phyloP scores from a whole-genome alignment of 768 basidiomycete genomes.

The Auricularia cornea region DNA sequence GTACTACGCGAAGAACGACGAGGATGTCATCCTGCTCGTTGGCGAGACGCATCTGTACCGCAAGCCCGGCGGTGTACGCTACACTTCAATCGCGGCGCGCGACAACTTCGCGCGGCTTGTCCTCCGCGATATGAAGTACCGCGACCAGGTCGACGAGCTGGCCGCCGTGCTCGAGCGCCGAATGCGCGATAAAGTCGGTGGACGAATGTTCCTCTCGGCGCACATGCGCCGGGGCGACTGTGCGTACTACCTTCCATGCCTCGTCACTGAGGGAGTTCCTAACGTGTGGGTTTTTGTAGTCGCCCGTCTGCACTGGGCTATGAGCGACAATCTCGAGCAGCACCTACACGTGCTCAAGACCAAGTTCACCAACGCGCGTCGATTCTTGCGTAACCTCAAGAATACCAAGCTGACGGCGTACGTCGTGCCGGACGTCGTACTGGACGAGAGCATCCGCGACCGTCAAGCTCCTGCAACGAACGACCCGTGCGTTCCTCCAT shows the following conservation, averaged over 20 bases:
- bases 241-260: background rate
- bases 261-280: background rate
- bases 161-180: constrained; percentile 2
- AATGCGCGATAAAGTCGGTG: constrained; percentile 2
- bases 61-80: constrained; percentile 3
- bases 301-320: background rate
- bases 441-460: constrained; percentile 2
- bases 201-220: constrained; percentile 5
- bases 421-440: constrained; percentile 9
- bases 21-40: constrained; percentile 1
- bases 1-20: background rate
- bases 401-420: background rate
- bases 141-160: background rate
- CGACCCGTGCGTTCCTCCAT: constrained; percentile 9
- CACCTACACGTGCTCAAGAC: background rate
- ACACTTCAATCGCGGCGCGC: background rate
- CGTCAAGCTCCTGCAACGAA: constrained; percentile 4
- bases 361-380: background rate
- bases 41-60: constrained; percentile 6
- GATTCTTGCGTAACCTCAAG: background rate
- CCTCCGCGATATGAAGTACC: constrained; percentile 5
- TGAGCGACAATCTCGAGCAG: background rate
- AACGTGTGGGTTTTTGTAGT: background rate
- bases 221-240: constrained; percentile 12
- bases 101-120: constrained; percentile 6